Evolutionary conservation across 148 eudicot species (phyloP).

Genomic region (Vaccinium darrowii): DNA sequence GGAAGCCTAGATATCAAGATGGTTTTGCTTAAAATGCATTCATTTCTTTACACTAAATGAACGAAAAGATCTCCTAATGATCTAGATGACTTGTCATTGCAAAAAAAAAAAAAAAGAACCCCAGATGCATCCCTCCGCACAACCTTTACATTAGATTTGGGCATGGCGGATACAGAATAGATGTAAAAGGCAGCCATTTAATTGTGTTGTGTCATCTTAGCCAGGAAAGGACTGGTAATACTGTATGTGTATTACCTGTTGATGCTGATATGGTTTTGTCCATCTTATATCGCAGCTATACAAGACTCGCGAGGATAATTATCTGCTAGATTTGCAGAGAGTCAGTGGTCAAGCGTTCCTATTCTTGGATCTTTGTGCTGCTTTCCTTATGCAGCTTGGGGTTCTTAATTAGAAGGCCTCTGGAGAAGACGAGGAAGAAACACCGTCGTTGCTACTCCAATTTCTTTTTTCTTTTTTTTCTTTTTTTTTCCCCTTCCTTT

Average conservation of each 20-base stretch:
- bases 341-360: constrained; percentile 45
- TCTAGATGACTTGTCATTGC: constrained; percentile 7
- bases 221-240: neutral
- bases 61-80: neutral
- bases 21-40: neutral
- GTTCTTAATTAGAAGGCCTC: constrained; percentile 13
- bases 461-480: no score
- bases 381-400: constrained; percentile 37
- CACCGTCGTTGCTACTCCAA: neutral
- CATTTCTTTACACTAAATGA: neutral
- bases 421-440: neutral
- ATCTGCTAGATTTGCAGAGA: constrained; percentile 48
- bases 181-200: neutral
- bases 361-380: constrained; percentile 49
- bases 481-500: neutral
- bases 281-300: constrained; percentile 32
- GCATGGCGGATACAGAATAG: neutral
- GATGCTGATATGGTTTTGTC: constrained; percentile 15
- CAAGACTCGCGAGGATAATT: constrained; percentile 41
- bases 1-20: no score
- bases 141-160: neutral
- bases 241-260: neutral
- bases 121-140: neutral
- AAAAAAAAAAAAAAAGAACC: neutral
- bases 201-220: neutral